Percentiles rank a stretch among this genome's conserved stretches.
Evolutionary conservation across 306 rosid genomes (phyloP).

Genomic region (Morella rubra): DNA sequence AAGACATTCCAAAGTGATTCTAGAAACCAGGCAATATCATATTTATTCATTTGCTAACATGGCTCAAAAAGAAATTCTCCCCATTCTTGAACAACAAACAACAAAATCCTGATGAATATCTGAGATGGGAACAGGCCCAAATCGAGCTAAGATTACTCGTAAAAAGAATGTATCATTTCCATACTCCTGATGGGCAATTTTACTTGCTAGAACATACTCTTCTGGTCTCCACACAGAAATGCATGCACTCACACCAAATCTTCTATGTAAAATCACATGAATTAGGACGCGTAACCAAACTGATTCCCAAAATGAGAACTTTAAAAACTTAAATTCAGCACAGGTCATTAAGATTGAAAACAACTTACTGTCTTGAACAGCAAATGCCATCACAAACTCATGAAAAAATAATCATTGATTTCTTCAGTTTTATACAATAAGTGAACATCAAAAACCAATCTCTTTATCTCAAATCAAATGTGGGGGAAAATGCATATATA

Average conservation of each 20-base stretch:
- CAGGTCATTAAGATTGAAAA: too few species aligned
- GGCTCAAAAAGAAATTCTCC: neutral
- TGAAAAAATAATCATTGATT: too few species aligned
- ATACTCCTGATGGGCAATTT: neutral
- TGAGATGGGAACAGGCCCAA: neutral
- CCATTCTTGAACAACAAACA: neutral
- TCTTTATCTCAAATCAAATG: neutral
- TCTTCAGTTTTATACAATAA: too few species aligned
- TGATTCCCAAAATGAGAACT: too few species aligned
- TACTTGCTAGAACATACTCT: neutral
- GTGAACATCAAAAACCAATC: neutral
- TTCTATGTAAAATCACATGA: neutral
- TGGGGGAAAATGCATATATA: neutral
- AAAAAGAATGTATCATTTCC: neutral
- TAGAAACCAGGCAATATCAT: neutral
- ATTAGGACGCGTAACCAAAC: neutral
- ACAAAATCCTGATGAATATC: neutral
- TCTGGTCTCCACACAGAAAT: neutral
- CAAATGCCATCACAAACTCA: too few species aligned
- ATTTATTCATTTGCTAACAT: neutral
- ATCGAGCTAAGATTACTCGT: neutral
- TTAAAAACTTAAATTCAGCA: too few species aligned
- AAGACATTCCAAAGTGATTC: neutral
- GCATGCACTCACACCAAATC: neutral
- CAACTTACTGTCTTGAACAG: too few species aligned